Percentiles rank a stretch among this genome's conserved stretches.
Conservation (phyloP, 768 basidiomycete species). For the Mrakia frigida region DNA sequence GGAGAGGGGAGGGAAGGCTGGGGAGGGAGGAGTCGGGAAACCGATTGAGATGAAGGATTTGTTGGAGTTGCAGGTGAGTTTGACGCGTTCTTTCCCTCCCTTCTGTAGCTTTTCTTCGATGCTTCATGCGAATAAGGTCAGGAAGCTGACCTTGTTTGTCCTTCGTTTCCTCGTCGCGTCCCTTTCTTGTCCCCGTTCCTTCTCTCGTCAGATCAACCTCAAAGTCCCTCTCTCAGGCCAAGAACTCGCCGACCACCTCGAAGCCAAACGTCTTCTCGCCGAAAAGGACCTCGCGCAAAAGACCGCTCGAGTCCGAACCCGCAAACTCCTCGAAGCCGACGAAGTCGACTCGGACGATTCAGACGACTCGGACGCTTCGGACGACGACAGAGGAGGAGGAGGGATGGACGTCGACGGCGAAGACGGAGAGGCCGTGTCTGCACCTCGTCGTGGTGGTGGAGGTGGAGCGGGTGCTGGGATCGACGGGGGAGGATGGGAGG, state of each 20-base stretch:
- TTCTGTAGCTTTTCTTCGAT: not conserved
- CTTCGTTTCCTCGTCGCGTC: not conserved
- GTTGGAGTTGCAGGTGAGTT: constrained; percentile 59
- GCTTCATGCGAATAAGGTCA: too few relatives aligned
- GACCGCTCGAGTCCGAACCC: constrained; percentile 72
- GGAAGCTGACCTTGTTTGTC: too few relatives aligned
- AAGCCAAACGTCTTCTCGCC: constrained; percentile 66
- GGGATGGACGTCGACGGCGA: constrained; percentile 43
- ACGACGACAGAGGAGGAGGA: too few relatives aligned
- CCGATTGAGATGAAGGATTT: constrained; percentile 74
- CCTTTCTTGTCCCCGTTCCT: not conserved
- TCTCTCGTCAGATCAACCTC: constrained; percentile 60
- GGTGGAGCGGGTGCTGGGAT: constrained; percentile 18
- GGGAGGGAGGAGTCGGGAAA: constrained; percentile 79
- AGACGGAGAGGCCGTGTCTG: constrained; percentile 9
- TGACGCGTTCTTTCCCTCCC: not conserved
- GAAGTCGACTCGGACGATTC: constrained; percentile 55
- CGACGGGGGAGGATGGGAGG: constrained; percentile 37
- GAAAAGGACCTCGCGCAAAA: constrained; percentile 83
- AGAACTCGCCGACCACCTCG: constrained; percentile 75
- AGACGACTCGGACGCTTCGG: constrained; percentile 51
- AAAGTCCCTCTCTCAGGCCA: constrained; percentile 84
- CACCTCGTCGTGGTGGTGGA: constrained; percentile 16
- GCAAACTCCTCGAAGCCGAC: constrained; percentile 88
- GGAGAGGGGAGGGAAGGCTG: constrained; percentile 75